Percentiles rank a stretch among this genome's conserved stretches.
These are phyloP conservation scores for Bocquillonia castaneifolia DNA, from an alignment of 441 rosid genomes.

Conservation along the genomic window DNA sequence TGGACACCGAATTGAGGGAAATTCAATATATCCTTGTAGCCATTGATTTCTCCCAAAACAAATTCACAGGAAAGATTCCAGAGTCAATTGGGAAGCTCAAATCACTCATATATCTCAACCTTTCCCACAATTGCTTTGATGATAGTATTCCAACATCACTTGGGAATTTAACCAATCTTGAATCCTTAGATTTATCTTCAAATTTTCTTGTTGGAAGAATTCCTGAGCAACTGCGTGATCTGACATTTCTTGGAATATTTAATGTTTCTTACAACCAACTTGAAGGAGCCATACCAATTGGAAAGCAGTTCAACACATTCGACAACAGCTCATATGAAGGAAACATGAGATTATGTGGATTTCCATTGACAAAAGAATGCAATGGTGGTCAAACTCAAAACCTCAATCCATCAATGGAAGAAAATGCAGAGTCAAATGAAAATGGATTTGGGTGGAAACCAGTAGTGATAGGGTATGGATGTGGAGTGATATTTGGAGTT, in stretches of 20 bases:
- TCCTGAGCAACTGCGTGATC: not conserved
- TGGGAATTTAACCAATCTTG: not conserved
- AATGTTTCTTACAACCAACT: conserved; percentile 2
- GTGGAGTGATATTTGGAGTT: not conserved
- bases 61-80: not conserved
- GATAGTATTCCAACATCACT: not conserved
- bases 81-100: conserved; percentile 3
- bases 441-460: conserved; percentile 16
- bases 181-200: conserved; percentile 10
- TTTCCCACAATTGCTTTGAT: conserved; percentile 3
- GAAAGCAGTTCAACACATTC: conserved; percentile 10
- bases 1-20: not conserved
- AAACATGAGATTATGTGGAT: conserved; percentile 9
- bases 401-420: not conserved
- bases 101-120: not conserved
- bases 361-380: conserved; percentile 3
- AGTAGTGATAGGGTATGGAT: conserved; percentile 1
- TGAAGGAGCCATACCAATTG: not conserved
- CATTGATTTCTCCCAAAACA: not conserved
- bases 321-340: conserved; percentile 12
- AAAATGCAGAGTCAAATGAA: not conserved
- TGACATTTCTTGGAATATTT: conserved; percentile 1
- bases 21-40: not conserved
- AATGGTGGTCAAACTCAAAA: too few relatives aligned
- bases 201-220: conserved; percentile 3